Evolutionary conservation across 2,329 filamentous ascomycete genomes (phyloP), one percentile per base, ranked within the genome.

Genomic region (Elsinoe arachidis): DNA sequence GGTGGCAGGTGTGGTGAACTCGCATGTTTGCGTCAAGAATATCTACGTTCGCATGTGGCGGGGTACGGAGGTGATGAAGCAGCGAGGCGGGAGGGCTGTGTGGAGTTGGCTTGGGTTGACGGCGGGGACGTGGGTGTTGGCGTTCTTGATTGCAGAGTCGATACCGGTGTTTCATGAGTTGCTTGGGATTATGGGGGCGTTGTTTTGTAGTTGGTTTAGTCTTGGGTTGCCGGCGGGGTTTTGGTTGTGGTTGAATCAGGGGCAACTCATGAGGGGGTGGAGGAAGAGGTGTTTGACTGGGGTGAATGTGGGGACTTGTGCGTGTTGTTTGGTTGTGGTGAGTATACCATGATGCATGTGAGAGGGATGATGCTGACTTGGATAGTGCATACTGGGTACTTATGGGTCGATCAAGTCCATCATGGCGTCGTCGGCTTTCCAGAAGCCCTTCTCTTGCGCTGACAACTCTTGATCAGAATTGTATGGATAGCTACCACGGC

Each of bases 1-100:
- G 49, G 81, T 89, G 52, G 83, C 85, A 0, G 86, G 85, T 55
- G 84, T 87, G 5, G 85, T 89, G 61, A 84, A 86, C 66, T 84
- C 80, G 11, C 81, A 85, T 59, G 80, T 88, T 1, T 83, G 82
- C 1, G 77, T 76, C 56, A 86, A 86, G 65, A 85, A 85, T 63
- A 73, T 87, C 58, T 88, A 86, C 64, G 72, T 81, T 1, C 78
- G 83, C 17, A 65, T 85, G 17, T 86, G 85, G 72, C 72, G 76
- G n/a, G 61, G 58, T 33, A 83, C 80, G 2, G 74, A 80, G 64
- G 65, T 69, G 65, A 60, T 72, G 64, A 57, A 68, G 68, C 61
- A 70, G 69, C 63, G 66, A 57, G 55, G 60, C 30, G 19, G 64
- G 62, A 54, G 67, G 61, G 77, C 79, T 1, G 74, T 76, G 52